Evolutionary conservation across 768 basidiomycete species (phyloP).

Genomic region (Tremella fuciformis): DNA sequence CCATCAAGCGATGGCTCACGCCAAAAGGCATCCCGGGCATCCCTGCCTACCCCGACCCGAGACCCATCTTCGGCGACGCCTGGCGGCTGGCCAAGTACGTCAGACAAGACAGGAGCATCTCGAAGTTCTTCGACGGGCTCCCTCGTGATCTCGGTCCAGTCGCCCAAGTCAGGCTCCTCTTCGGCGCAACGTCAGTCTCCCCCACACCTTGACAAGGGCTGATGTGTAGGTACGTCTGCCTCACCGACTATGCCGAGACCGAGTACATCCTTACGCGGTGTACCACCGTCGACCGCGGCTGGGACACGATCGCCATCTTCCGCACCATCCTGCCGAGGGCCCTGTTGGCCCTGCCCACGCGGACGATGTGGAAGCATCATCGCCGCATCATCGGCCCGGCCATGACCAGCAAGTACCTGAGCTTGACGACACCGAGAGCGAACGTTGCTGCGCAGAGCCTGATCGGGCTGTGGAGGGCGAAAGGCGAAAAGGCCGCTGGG

Average conservation of each 20-base stretch:
- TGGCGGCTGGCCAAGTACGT: slow-evolving; percentile 15
- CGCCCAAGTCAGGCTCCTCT: slow-evolving; percentile 33
- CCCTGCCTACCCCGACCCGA: slow-evolving; percentile 21
- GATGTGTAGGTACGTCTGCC: slow-evolving; percentile 20
- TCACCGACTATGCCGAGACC: slow-evolving; percentile 32
- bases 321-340: slow-evolving; percentile 29
- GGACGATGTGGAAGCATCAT: slow-evolving; percentile 38
- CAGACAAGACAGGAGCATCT: not conserved
- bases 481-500: slow-evolving; percentile 14
- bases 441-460: slow-evolving; percentile 22
- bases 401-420: slow-evolving; percentile 45
- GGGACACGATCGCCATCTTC: slow-evolving; percentile 31
- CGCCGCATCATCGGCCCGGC: slow-evolving; percentile 38
- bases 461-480: slow-evolving; percentile 28
- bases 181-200: slow-evolving; percentile 23
- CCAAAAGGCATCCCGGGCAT: slow-evolving; percentile 30
- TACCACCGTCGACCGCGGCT: slow-evolving; percentile 32
- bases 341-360: slow-evolving; percentile 35
- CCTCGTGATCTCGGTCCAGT: slow-evolving; percentile 30
- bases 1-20: slow-evolving; percentile 11
- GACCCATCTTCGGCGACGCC: slow-evolving; percentile 31
- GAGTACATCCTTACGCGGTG: slow-evolving; percentile 25
- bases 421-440: slow-evolving; percentile 30
- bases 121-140: slow-evolving; percentile 22
- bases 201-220: not conserved